Base-by-base conservation (phyloP, 495 filamentous ascomycete species). In the Talaromyces nanjingensis region DNA sequence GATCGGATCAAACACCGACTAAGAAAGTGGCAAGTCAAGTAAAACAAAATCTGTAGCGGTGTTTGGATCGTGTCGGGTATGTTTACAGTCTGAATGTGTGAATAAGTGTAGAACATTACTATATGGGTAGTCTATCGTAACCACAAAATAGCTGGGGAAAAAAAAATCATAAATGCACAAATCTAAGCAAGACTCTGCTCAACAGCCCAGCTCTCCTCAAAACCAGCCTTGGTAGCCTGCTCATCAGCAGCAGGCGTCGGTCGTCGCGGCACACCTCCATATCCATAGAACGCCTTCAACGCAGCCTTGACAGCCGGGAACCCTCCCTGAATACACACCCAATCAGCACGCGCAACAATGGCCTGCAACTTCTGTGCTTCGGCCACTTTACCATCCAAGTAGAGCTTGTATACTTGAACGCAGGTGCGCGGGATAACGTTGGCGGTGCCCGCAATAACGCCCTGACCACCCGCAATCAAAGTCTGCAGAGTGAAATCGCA, bases 401-500 rank as follows among this genome's bases (percentile, higher is more conserved):
- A 96, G n/a, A 93, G 82, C 65, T 89, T 81, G 68, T 91, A 79
- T 18, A 92, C 76, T 65, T 83, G 79, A 39, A 91, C 81, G 74
- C 91, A 92, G 20, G 90, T 82, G 63, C 84, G 86, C 8, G 92
- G 92, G 14, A 91, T 87, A 58, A 96, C 79, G 74, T 97, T 97
- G 59, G 86, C 92, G 8, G 91, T 81, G 2, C 92, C 92, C 22
- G 86, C 91, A 63, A 97, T 91, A 69, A 94, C 86, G 34, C 92
- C 92, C 56, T 88, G 88, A 29, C 92, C 92, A 52, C 92, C 92
- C n/a, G 81, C 90, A 49, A 92, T 77, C 12, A 96, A 77, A 0
- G 91, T 90, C 77, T 92, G 92, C 33, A 96, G 78, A 3, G 89
- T 90, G 75, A 96, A 96, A 74, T 97, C 92, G 65, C 89, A 89